Evolutionary conservation across 331 rosid species (phyloP).

Genomic region (Acacia pycnantha): DNA sequence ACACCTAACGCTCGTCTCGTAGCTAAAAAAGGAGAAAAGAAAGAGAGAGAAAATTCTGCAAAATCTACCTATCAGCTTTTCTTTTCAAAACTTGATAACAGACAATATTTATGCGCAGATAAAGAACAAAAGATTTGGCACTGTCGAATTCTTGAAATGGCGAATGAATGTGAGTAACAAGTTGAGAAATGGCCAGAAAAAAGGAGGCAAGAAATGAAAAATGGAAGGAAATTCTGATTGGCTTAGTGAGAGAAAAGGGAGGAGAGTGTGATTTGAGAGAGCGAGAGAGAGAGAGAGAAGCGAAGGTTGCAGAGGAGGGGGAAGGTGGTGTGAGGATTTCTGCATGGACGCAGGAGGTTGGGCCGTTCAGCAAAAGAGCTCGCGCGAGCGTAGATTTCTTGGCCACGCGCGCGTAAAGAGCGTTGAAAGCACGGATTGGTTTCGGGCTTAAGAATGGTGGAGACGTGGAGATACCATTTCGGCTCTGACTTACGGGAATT

Average conservation of each 20-base stretch:
- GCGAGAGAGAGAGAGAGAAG: slow-evolving; percentile 19
- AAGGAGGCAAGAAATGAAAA: neutral
- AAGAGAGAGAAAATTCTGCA: neutral
- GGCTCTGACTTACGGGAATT: neutral
- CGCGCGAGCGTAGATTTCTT: neutral
- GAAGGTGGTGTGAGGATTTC: slow-evolving; percentile 31
- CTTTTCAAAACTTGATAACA: neutral
- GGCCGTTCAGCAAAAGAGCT: slow-evolving; percentile 45
- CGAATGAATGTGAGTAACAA: neutral
- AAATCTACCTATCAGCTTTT: neutral
- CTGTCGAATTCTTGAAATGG: slow-evolving; percentile 3
- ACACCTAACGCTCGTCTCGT: neutral
- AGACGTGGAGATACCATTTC: neutral
- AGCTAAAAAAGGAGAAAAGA: neutral
- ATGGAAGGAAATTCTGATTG: slow-evolving; percentile 5
- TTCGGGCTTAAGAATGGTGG: neutral
- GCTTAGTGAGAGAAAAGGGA: slow-evolving; percentile 11
- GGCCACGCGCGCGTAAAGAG: slow-evolving; percentile 24
- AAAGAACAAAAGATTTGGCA: neutral
- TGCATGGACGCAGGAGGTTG: slow-evolving; percentile 55
- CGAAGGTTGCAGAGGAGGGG: slow-evolving; percentile 5
- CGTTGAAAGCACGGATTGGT: slow-evolving; percentile 23
- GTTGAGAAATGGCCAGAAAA: neutral
- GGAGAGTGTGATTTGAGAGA: slow-evolving; percentile 30
- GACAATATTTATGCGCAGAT: neutral